Evolutionary conservation across 2,329 filamentous ascomycete species (phyloP).

Genomic region (Fusarium sp.): DNA sequence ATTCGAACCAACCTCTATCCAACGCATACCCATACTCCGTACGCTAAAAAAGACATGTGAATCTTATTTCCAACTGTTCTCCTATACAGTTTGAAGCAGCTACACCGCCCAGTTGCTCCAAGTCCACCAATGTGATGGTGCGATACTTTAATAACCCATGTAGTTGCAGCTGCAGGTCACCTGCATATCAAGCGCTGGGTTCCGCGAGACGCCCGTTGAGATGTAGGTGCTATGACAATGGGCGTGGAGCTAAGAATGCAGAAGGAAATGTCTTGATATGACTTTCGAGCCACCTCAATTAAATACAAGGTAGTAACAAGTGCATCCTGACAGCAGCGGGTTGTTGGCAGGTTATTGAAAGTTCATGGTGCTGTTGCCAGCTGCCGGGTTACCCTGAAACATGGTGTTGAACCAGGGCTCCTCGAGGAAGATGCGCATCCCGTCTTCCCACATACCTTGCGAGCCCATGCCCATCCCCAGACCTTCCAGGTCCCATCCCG

Average conservation of each 20-base stretch:
- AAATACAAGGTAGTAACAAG: neutral
- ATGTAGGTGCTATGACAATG: neutral
- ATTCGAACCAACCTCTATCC: neutral
- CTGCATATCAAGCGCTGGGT: conserved; percentile 3
- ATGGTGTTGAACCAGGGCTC: conserved; percentile 58
- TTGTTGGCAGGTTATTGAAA: conserved; percentile 42
- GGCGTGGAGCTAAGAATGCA: neutral
- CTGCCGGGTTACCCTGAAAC: conserved; percentile 53
- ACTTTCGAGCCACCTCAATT: conserved; percentile 1
- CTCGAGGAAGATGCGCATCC: conserved; percentile 53
- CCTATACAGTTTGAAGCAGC: neutral
- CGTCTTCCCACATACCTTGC: conserved; percentile 51
- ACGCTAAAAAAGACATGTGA: conserved; percentile 8
- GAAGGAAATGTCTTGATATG: conserved; percentile 5
- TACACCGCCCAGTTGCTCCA: conserved; percentile 13
- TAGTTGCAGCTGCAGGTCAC: conserved; percentile 10
- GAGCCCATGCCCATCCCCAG: conserved; percentile 47
- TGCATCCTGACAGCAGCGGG: neutral
- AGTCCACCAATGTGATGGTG: conserved; percentile 1
- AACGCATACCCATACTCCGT: neutral
- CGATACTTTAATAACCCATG: conserved; percentile 4
- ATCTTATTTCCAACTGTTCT: conserved; percentile 1
- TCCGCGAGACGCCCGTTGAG: conserved; percentile 11
- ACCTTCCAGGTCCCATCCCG: conserved; percentile 50
- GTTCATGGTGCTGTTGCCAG: conserved; percentile 51